Conservation (phyloP, 139 green algal genomes). For the Chlamydomonas incerta region DNA sequence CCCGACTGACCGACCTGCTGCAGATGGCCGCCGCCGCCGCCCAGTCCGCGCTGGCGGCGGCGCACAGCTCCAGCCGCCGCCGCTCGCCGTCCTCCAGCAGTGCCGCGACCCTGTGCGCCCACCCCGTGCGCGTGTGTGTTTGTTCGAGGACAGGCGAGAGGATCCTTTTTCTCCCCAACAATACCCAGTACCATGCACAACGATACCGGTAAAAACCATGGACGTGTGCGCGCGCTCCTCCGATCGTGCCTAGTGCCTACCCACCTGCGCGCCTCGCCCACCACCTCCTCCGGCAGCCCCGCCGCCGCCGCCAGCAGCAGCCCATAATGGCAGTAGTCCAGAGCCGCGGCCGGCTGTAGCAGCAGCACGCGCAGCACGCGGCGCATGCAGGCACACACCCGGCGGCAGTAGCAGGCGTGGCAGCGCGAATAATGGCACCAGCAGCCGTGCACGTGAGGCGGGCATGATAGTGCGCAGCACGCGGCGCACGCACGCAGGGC, state of each 20-base stretch:
- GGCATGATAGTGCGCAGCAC: no score
- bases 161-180: no score
- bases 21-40: slow-evolving; percentile 7
- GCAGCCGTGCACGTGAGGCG: no score
- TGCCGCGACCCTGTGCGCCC: slow-evolving; percentile 14
- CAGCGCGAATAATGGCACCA: no score
- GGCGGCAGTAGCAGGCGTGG: no score
- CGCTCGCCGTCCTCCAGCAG: slow-evolving; percentile 12
- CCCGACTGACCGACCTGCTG: neutral
- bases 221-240: no score
- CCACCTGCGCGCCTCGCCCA: slow-evolving; percentile 44
- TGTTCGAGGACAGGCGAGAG: neutral
- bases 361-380: neutral
- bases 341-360: slow-evolving; percentile 51
- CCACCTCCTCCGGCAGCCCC: slow-evolving; percentile 58
- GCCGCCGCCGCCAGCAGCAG: slow-evolving; percentile 68
- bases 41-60: neutral
- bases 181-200: no score
- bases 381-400: no score
- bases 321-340: slow-evolving; percentile 66
- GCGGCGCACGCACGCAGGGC: no score
- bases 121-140: no score
- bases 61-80: slow-evolving; percentile 13
- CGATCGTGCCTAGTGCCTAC: no score
- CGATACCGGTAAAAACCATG: no score